A percentile compares a stretch with the other conserved stretches of the same genome.
These are phyloP conservation scores for Plasmodium knowlesi DNA, from an alignment of 169 alveolate genomes.

Conservation along the genomic window DNA sequence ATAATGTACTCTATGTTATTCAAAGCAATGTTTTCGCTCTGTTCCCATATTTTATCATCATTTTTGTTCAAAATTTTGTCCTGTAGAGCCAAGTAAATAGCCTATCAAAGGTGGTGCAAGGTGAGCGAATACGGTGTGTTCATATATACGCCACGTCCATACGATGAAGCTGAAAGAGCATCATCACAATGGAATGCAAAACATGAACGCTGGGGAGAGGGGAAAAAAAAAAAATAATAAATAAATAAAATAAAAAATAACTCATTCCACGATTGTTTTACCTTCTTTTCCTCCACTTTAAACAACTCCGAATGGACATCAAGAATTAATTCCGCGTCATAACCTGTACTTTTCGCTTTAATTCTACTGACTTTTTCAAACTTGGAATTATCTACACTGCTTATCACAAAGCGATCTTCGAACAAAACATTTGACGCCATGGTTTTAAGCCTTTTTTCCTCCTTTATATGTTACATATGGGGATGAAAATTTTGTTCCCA, in stretches of 20 bases:
- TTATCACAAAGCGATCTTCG: conserved; percentile 92
- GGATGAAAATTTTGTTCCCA: neutral
- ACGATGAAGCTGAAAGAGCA: neutral
- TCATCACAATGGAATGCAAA: conserved; percentile 2
- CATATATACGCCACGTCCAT: neutral
- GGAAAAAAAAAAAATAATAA: neutral
- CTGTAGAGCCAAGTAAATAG: conserved; percentile 81
- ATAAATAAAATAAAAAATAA: too few species aligned
- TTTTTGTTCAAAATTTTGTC: conserved; percentile 51
- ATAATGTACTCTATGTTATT: conserved; percentile 91
- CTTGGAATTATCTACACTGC: conserved; percentile 90
- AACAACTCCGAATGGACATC: conserved; percentile 91
- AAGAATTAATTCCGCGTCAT: conserved; percentile 91
- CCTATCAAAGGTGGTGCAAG: conserved; percentile 75
- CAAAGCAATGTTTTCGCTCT: conserved; percentile 75
- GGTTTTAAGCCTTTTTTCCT: neutral
- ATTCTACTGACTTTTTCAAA: conserved; percentile 92
- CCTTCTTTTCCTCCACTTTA: conserved; percentile 89
- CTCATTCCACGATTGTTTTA: conserved; percentile 10
- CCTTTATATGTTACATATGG: conserved; percentile 23
- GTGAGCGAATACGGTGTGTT: conserved; percentile 72
- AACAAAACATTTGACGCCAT: conserved; percentile 78
- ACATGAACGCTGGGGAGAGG: neutral
- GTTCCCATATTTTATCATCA: conserved; percentile 59
- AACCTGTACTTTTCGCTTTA: conserved; percentile 92